A percentile compares a stretch with the other conserved stretches of the same genome.
These are phyloP conservation scores for Blastocystis sp. DNA, from an alignment of 352 stramenopile species.

Conservation along the genomic window DNA sequence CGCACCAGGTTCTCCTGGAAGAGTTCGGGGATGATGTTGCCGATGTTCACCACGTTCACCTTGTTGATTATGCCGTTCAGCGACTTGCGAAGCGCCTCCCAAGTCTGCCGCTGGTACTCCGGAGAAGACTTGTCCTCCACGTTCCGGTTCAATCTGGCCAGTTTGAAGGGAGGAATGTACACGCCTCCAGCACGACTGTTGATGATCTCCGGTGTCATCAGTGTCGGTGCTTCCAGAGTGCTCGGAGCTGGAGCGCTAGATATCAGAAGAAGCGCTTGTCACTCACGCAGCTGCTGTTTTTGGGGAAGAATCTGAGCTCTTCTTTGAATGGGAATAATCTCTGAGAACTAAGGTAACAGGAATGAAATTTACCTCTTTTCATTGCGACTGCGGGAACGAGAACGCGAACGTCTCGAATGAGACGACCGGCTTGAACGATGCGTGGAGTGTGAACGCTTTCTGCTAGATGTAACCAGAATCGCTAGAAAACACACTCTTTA, in stretches of 20 bases:
- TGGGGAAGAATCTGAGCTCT: neutral
- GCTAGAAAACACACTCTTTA: neutral
- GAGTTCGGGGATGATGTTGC: conserved; percentile 69
- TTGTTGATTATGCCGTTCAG: conserved; percentile 98
- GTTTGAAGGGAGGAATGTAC: conserved; percentile 83
- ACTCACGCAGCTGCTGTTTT: neutral
- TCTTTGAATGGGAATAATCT: too few species aligned
- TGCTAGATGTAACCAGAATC: neutral
- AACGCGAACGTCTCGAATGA: neutral
- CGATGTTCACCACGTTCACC: conserved; percentile 68
- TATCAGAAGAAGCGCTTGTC: neutral
- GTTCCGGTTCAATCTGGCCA: conserved; percentile 71
- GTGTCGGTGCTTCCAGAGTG: neutral
- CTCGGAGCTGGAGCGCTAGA: neutral
- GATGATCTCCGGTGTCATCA: conserved; percentile 55
- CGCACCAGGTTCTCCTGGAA: conserved; percentile 95
- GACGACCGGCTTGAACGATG: neutral
- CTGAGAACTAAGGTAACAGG: neutral
- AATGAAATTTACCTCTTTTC: neutral
- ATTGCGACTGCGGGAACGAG: neutral
- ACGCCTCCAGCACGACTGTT: conserved; percentile 76
- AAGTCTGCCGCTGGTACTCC: conserved; percentile 82
- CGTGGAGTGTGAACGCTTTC: neutral
- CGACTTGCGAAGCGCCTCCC: conserved; percentile 88
- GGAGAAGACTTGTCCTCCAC: conserved; percentile 68